Evolutionary conservation across 495 filamentous ascomycete genomes (phyloP), one percentile per base, ranked within the genome.

Genomic region (Penicillium nucicola): DNA sequence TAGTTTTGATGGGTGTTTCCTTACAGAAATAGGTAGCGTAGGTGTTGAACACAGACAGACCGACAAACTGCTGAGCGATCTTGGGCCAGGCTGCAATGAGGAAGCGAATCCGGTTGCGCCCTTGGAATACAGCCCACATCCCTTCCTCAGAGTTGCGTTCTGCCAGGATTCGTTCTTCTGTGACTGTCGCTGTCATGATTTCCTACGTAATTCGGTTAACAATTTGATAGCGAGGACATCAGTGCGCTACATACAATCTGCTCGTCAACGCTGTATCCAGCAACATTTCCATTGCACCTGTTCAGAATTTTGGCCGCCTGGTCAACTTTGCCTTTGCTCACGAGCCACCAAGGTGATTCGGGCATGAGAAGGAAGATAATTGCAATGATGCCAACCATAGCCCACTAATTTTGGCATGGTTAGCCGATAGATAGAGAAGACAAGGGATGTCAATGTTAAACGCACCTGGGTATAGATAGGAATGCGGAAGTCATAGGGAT

Each of bases 11-110:
- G 35, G 23, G 18, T 34, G 22, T 14, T 11, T 9, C 45, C 56
- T 52, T 56, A 70, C 67, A 75, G 57, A 75, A 75, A 45, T 75
- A 75, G 8, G 68, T 70, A 2, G 64, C 67, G 36, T 66, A 70
- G 2, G 64, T 72, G 41, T 71, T 72, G 50, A 75, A 75, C 13
- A 75, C 61, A 0, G 64, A 52, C 20, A 75, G 43, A 0, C 72
- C 72, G 6, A 75, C 67, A 45, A 75, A 68, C 25, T 75, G 72
- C 48, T 75, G 72, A 0, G 60, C 54, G 30, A 75, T 64, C 45
- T 74, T 74, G 0, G 72, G 70, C 70, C 72, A 75, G 38, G 40
- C 55, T 5, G 71, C 63, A 45, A 75, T 75, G 17, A 72, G 12
- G 48, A 68, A 71, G 10, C 71, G 68, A 23, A 75, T 50, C 1